Conservation (phyloP, 208 protist genomes). For the Leptomonas pyrrhocoris region DNA sequence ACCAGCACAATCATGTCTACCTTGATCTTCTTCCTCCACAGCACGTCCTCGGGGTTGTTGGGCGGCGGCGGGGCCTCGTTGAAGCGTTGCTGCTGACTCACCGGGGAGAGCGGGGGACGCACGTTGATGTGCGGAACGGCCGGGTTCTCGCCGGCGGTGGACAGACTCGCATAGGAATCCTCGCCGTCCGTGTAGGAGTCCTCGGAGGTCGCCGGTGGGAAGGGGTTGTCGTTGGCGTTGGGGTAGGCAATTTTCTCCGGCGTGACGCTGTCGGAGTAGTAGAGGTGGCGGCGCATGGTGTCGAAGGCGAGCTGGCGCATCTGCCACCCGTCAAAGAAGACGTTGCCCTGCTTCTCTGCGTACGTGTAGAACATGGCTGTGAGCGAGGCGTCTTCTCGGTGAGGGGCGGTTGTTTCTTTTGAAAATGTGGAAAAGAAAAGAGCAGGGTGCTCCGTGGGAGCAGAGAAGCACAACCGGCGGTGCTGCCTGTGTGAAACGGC, state of each 20-base stretch:
- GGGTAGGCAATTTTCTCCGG: conserved; percentile 39
- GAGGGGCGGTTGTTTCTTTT: no score
- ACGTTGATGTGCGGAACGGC: conserved; percentile 12
- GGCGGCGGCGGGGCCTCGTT: conserved; percentile 27
- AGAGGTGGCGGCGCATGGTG: conserved; percentile 67
- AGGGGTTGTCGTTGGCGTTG: conserved; percentile 36
- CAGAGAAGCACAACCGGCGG: no score
- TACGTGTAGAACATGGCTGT: conserved; percentile 58
- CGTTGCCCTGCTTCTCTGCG: conserved; percentile 60
- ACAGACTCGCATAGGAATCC: conserved; percentile 1
- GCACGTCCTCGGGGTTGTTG: conserved; percentile 31
- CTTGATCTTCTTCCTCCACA: conserved; percentile 79
- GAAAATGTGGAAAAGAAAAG: no score
- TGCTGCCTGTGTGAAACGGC: no score
- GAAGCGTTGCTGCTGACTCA: conserved; percentile 23
- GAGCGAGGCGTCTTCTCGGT: no score
- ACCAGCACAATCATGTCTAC: conserved; percentile 52
- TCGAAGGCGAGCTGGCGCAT: conserved; percentile 77
- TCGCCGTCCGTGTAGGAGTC: conserved; percentile 15
- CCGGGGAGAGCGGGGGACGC: conserved; percentile 20
- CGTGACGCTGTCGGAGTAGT: conserved; percentile 45
- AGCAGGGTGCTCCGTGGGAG: background rate
- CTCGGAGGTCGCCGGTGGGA: conserved; percentile 5
- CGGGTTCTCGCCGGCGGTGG: conserved; percentile 1
- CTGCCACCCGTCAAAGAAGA: conserved; percentile 58